These are phyloP conservation scores for Pichia eremophila DNA, from an alignment of 805 yeast species.

Conservation along the genomic window DNA sequence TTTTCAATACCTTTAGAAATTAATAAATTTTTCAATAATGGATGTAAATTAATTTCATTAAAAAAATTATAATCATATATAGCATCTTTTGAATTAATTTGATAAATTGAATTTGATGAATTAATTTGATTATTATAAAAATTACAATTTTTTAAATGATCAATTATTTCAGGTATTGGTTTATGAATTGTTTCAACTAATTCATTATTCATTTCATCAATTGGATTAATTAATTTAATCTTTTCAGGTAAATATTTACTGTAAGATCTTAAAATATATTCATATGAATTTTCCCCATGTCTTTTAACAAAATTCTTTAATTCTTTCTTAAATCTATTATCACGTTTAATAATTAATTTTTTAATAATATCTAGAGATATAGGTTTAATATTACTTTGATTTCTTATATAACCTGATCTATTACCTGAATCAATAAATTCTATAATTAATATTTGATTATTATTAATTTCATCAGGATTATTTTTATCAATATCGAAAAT, in stretches of 20 bases:
- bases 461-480: slow-evolving; percentile 21
- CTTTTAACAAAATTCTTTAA: slow-evolving; percentile 27
- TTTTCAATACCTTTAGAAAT: slow-evolving; percentile 35
- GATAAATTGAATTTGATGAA: slow-evolving; percentile 37
- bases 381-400: slow-evolving; percentile 28
- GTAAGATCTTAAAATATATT: slow-evolving; percentile 29
- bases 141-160: slow-evolving; percentile 35
- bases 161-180: slow-evolving; percentile 38
- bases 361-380: slow-evolving; percentile 47
- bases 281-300: slow-evolving; percentile 27
- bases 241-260: slow-evolving; percentile 36
- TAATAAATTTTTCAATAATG: slow-evolving; percentile 36
- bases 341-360: slow-evolving; percentile 49
- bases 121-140: slow-evolving; percentile 55
- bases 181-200: slow-evolving; percentile 5
- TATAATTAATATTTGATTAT: slow-evolving; percentile 55
- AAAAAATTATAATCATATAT: slow-evolving; percentile 20
- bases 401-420: slow-evolving; percentile 31
- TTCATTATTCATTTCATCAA: slow-evolving; percentile 42
- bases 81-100: slow-evolving; percentile 37
- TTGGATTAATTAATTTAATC: slow-evolving; percentile 49
- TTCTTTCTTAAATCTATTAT: slow-evolving; percentile 38
- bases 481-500: slow-evolving; percentile 38
- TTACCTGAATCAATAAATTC: slow-evolving; percentile 64
- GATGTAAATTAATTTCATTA: slow-evolving; percentile 32